phyloP scores from a whole-genome alignment of 2,329 filamentous ascomycete genomes.

The Hypoxylon sp. region DNA sequence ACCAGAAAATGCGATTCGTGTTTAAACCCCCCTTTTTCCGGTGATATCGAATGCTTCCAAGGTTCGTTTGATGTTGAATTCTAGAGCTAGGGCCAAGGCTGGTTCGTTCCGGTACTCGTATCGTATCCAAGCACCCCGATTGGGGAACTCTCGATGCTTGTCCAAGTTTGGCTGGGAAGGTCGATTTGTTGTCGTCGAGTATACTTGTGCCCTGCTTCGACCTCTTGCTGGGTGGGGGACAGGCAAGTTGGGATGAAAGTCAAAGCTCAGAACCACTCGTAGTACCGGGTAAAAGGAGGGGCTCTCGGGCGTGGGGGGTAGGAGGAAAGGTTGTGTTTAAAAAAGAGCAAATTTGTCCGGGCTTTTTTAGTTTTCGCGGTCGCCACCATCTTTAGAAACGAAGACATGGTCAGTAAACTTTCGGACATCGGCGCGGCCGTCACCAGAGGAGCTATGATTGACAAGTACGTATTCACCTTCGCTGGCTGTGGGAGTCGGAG shows the following conservation, averaged over 20 bases:
- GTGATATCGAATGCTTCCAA: constrained; percentile 15
- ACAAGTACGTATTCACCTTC: constrained; percentile 71
- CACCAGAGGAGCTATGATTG: constrained; percentile 50
- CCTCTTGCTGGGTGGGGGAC: constrained; percentile 3
- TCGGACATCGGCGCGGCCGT: constrained; percentile 54
- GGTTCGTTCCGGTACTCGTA: constrained; percentile 10
- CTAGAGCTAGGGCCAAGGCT: constrained; percentile 1
- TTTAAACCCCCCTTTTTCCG: background rate
- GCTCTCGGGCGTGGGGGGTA: constrained; percentile 17
- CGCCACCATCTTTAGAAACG: constrained; percentile 61
- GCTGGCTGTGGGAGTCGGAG: constrained; percentile 72
- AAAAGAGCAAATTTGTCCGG: constrained; percentile 23
- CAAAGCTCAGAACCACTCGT: constrained; percentile 35
- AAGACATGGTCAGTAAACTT: constrained; percentile 61
- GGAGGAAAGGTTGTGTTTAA: constrained; percentile 14
- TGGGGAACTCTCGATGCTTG: constrained; percentile 15
- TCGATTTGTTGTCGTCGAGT: constrained; percentile 26
- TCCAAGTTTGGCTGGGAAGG: constrained; percentile 30
- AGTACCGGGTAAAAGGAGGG: constrained; percentile 10
- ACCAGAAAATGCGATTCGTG: constrained; percentile 33
- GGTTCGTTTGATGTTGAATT: constrained; percentile 23
- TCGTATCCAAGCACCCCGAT: constrained; percentile 39
- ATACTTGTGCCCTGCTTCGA: constrained; percentile 17
- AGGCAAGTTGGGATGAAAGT: constrained; percentile 23
- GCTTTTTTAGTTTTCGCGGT: constrained; percentile 56